Base-by-base conservation (phyloP, 805 yeast genomes). In the Schwanniomyces pseudopolymorphus region DNA sequence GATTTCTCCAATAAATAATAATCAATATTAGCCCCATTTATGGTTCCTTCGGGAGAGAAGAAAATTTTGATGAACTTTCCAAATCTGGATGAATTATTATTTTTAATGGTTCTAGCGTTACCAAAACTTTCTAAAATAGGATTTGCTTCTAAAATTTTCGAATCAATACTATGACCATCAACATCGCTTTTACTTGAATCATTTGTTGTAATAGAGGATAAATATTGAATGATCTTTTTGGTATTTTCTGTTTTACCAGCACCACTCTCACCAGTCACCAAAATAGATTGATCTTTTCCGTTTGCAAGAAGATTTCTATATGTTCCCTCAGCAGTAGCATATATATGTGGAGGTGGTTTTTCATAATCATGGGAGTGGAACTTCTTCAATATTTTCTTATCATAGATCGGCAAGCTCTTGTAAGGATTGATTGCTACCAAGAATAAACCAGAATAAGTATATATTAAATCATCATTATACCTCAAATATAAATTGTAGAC, bases 201-300 rank as follows among this genome's bases (percentile, higher is more conserved):
- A 14, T 54, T 27, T 8, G 78, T 60, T 1, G 95, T 81, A 22
- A 89, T 84, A 6, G 89, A 83, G 0, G 97, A 89, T 46, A 94
- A 75, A 63, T 90, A 94, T 63, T 91, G 97, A 49, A 94, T 85
- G 45, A 94, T 90, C 61, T 87, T 90, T 65, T 94, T 94, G 4
- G 99, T 94, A 56, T 89, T 94, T 68, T 94, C 99, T 0, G 99
- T 94, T 63, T 94, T 94, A 44, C 99, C 99, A 0, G 99, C 99
- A 54, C 99, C 99, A 20, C 96, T 86, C 63, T 94, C 99, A 53
- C 99, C 99, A 0, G 99, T 94, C n/a, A 94, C 97, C 42, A 94
- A 73, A 45, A 94, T 89, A 10, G 95, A 84, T 69, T 94, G 99
- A 64, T 91, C 86, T 57, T 82, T 83, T 42, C 72, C 75, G 52